Evolutionary conservation across 768 basidiomycete species (phyloP), one percentile per base, ranked within the genome.

Genomic region (Suillus decipiens): DNA sequence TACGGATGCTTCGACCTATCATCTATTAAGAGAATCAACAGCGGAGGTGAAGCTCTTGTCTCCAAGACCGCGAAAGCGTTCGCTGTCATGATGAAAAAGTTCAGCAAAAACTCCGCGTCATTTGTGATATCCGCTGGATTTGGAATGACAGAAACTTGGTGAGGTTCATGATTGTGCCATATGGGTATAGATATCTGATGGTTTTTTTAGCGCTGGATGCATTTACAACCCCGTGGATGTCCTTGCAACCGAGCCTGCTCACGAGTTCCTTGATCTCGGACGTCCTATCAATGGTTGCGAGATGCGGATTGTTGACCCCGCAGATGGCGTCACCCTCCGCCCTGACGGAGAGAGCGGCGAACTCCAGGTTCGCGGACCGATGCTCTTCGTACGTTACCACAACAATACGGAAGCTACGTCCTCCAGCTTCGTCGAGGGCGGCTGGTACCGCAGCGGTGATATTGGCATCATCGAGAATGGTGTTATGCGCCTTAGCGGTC

Each of bases 381-480:
- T 75, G 62, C 53, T 81, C 6, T 77, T 78, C 62, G 70, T 70
- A 24, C 79, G 81, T 17, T 86, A 87, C 66, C 80, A 78, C 73
- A 78, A 76, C 67, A 85, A 86, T 67, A 62, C 70, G 12, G 69
- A 78, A 60, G 83, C 84, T 0, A 87, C 85, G 7, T 61, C 64
- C 7, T 76, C 80, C 39, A 78, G 81, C 34, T 82, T 88, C 64
- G 77, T 78, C 0, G 64, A 71, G 5, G 83, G 81, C 22, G 77
- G 82, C 6, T 88, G 86, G 86, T 83, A 84, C 71, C 81, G 80
- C 65, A 86, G 85, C 14, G 86, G 87, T 1, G 87, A 88, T 66
- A 70, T 82, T 8, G 84, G 80, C 5, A 68, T 75, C 41, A 68
- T 83, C 15, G 64, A 71, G 47, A 68, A 72, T 6, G 73, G 75